Evolutionary conservation across 306 rosid species (phyloP).

Genomic region (Prunus mira): DNA sequence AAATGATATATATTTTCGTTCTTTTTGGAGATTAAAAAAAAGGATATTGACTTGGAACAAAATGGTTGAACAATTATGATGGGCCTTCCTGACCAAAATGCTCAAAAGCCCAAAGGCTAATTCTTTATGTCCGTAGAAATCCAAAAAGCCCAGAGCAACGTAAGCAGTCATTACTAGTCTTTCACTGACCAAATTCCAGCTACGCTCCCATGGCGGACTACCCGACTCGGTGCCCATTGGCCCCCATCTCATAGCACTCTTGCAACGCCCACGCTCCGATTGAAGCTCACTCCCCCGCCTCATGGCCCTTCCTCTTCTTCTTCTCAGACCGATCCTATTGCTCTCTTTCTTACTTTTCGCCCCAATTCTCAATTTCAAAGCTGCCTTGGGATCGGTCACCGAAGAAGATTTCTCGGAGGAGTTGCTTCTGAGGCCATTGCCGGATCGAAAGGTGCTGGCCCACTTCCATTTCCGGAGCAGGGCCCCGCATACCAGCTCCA

Average conservation of each 20-base stretch:
- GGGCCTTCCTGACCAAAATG: not conserved
- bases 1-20: too few relatives aligned
- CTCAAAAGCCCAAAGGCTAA: not conserved
- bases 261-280: not conserved
- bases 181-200: not conserved
- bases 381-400: constrained; percentile 29
- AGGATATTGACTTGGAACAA: too few relatives aligned
- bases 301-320: constrained; percentile 37
- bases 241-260: not conserved
- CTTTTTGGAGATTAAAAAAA: too few relatives aligned
- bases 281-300: not conserved
- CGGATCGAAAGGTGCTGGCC: constrained; percentile 85
- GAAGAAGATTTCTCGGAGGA: constrained; percentile 81
- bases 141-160: not conserved
- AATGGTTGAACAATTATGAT: too few relatives aligned
- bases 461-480: constrained; percentile 74
- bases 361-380: constrained; percentile 16
- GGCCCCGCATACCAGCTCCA: constrained; percentile 45
- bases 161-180: not conserved
- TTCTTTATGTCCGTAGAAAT: too few relatives aligned
- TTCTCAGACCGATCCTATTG: not conserved
- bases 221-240: constrained; percentile 13
- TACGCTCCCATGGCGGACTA: constrained; percentile 34
- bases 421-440: constrained; percentile 78
- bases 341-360: constrained; percentile 28